These are phyloP conservation scores for Ophiocordyceps polyrhachis-furcata DNA, from an alignment of 2,329 filamentous ascomycete species.

Conservation along the genomic window DNA sequence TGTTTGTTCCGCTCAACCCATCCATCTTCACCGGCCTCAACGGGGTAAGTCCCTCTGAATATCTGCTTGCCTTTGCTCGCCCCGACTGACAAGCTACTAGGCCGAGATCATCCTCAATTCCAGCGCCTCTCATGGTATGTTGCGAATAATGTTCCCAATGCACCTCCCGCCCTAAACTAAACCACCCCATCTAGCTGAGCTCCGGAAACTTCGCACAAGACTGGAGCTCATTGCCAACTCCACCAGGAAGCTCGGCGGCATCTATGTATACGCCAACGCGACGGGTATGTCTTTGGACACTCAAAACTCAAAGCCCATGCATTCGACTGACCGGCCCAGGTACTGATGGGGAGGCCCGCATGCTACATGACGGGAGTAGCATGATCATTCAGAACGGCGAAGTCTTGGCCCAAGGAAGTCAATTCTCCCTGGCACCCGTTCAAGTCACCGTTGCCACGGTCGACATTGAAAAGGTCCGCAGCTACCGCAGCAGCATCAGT, in stretches of 20 bases:
- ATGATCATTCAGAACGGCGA: slow-evolving; percentile 47
- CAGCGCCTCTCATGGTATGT: slow-evolving; percentile 11
- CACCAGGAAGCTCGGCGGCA: slow-evolving; percentile 40
- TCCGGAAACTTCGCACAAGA: slow-evolving; percentile 46
- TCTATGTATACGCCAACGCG: slow-evolving; percentile 28
- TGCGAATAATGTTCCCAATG: background rate
- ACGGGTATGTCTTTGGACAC: slow-evolving; percentile 27
- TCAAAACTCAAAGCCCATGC: background rate
- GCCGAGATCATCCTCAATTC: slow-evolving; percentile 5
- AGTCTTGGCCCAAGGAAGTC: slow-evolving; percentile 41
- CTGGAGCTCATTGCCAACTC: slow-evolving; percentile 48
- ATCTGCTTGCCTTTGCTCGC: background rate
- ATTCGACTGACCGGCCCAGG: background rate
- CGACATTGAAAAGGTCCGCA: slow-evolving; percentile 51
- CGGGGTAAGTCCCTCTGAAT: background rate
- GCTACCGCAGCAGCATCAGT: slow-evolving; percentile 15
- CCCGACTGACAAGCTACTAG: background rate
- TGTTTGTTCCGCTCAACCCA: background rate
- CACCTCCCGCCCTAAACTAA: too few relatives aligned
- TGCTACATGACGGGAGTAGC: slow-evolving; percentile 10
- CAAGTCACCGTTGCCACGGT: slow-evolving; percentile 48
- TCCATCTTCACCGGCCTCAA: slow-evolving; percentile 2
- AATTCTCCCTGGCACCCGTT: slow-evolving; percentile 46
- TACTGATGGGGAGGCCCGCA: slow-evolving; percentile 15
- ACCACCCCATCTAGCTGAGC: slow-evolving; percentile 18